A percentile compares a stretch with the other conserved stretches of the same genome.
These are phyloP conservation scores for Sphagnum tenellum DNA, from an alignment of 225 moss, liverwort and hornwort genomes.

Conservation along the genomic window DNA sequence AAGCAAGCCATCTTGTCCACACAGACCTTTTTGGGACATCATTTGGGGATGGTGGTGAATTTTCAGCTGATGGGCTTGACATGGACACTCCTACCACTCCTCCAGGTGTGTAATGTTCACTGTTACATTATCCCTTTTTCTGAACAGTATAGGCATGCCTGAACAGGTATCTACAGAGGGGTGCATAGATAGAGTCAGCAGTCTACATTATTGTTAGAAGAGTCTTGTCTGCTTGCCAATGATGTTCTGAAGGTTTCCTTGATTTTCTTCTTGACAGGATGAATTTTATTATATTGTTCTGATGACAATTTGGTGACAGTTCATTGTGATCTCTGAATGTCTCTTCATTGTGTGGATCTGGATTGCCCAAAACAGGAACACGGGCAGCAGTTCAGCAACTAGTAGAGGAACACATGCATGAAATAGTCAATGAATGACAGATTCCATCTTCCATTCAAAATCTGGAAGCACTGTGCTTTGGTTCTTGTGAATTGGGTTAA, in stretches of 20 bases:
- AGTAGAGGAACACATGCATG: conserved; percentile 6
- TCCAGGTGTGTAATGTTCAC: conserved; percentile 1
- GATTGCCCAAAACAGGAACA: conserved; percentile 2
- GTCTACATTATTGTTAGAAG: not conserved
- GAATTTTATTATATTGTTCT: too few species aligned
- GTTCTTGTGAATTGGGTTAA: too few species aligned
- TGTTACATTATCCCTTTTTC: not conserved
- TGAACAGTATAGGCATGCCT: not conserved
- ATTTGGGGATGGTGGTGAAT: not conserved
- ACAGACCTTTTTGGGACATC: not conserved
- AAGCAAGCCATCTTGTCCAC: not conserved
- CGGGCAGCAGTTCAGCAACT: conserved; percentile 3
- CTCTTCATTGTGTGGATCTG: not conserved
- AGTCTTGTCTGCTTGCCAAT: not conserved
- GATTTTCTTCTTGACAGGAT: not conserved
- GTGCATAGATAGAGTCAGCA: not conserved
- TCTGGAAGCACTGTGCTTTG: too few species aligned
- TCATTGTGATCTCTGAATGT: too few species aligned
- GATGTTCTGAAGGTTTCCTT: not conserved
- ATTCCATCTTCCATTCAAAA: too few species aligned
- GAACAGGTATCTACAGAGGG: not conserved
- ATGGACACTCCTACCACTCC: conserved; percentile 3
- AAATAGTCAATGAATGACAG: not conserved
- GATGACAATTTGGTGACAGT: too few species aligned
- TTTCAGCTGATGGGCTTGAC: conserved; percentile 2